A percentile compares a stretch with the other conserved stretches of the same genome.
Conservation (phyloP, 331 rosid genomes). For the Prunus yedoensis region DNA sequence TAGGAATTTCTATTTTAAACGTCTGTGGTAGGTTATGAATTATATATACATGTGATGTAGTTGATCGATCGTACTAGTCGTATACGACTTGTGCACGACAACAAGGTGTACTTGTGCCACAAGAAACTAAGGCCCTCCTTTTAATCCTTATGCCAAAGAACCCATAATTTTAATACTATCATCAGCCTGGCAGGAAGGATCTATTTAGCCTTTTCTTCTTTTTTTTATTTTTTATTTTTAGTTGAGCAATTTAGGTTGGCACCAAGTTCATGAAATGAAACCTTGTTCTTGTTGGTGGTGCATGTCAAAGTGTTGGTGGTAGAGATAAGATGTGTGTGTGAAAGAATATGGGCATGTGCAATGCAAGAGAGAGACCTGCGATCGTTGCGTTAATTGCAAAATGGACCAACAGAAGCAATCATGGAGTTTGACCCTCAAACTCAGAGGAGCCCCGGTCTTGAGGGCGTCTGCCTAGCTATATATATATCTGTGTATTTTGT, state of each 20-base stretch:
- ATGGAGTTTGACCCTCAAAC: conserved; percentile 5
- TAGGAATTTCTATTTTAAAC: neutral
- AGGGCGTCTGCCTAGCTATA: neutral
- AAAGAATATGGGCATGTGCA: neutral
- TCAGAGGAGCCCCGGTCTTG: conserved; percentile 13
- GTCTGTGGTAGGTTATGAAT: neutral
- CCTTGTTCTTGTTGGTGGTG: neutral
- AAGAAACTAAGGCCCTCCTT: neutral
- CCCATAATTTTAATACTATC: too few relatives aligned
- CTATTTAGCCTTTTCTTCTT: too few relatives aligned
- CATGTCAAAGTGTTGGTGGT: neutral
- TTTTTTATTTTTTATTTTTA: too few relatives aligned
- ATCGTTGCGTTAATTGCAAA: neutral
- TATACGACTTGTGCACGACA: neutral
- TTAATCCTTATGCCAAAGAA: too few relatives aligned
- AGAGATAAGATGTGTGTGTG: neutral
- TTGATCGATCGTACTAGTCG: neutral
- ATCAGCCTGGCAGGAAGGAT: too few relatives aligned
- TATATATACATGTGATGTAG: neutral
- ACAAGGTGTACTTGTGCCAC: neutral
- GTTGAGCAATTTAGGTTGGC: neutral
- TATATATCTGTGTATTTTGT: too few relatives aligned
- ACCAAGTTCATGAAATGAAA: neutral
- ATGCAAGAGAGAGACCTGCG: neutral
- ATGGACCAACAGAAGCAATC: neutral